Base-by-base conservation (phyloP, 495 filamentous ascomycete species). In the Lentithecium fluviatile region DNA sequence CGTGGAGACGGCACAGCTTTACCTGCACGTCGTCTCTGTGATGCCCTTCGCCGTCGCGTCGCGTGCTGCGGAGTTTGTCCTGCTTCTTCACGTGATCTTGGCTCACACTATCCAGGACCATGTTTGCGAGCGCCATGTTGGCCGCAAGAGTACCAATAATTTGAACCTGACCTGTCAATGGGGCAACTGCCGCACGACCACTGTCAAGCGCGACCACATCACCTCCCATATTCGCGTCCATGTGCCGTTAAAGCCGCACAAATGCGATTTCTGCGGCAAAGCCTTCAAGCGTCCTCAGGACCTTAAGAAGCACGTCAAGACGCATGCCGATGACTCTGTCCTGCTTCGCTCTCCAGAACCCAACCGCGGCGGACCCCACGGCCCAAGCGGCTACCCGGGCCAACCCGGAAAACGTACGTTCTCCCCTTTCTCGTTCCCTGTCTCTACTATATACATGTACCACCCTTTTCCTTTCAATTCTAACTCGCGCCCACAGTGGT, bases 291-390 rank as follows among this genome's bases (percentile, higher is more conserved):
- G 95, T 15, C 95, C 95, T 24, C 94, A 99, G 75, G 95, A 99
- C 78, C 72, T 99, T 61, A 97, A 97, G 83, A 99, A 99, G 78
- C 95, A 99, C 74, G 92, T 97, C 73, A 97, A 97, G 83, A 98
- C 95, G n/a, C 94, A 99, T 74, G 94, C 94, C 58, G 94, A 99
- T 72, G 94, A 99, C 75, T 95, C 91, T 42, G 90, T 95, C 49
- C 80, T 95, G 56, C 81, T 89, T 62, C 84, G 88, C 50, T 88
- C 87, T 20, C 89, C 89, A 24, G 86, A 89, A 71, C 83, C 87
- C 52, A 83, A 82, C 26, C 77, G 76, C 63, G 82, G 61, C 40
- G 56, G 58, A 37, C 68, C 58, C 20, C 60, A 58, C 66, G 63
- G 68, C 85, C 76, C 86, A 83, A 32, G 45, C 67, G 77, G 71